Base-by-base conservation (phyloP, 345 rosid genomes). In the Linum usitatissimum region DNA sequence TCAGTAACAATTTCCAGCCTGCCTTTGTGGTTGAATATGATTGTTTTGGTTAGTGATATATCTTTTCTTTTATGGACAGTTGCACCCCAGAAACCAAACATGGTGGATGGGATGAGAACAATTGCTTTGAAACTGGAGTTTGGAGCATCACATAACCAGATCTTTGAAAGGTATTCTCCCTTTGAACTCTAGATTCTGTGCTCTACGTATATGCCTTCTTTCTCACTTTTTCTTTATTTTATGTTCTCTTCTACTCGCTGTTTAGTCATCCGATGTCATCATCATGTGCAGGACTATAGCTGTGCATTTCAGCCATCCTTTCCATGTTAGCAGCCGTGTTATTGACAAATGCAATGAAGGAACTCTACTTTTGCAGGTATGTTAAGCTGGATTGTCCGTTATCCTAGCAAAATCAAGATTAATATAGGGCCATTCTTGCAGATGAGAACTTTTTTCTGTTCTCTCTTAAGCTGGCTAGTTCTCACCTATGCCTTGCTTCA, bases 51-150 rank as follows among this genome's bases (percentile, higher is more conserved):
- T 39, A 48, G n/a, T 69, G 62, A 30, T 60, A 34, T 77, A 30
- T 70, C 38, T 76, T 30, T 60, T 53, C 75, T 13, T 63, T 59
- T 30, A 40, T 74, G 73, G 48, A 60, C 91, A 93, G 97, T 77
- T 36, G 71, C 65, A 55, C 84, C 94, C 21, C 84, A 76, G 72
- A 86, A 69, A 71, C 96, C 78, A 61, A 91, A 81, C 78, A 76
- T 86, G 59, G 84, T 93, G 54, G 99, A 90, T 63, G 96, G 99
- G 64, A 83, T 93, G 96, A 83, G 99, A 82, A 93, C 99, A 53
- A 82, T 93, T 62, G 99, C 99, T 70, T 71, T 93, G 71, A 87
- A 87, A 68, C 99, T 90, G 70, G 90, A 90, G 69, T 93, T 93
- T 78, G 99, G 99, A 68, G 83, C 72, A 64, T 86, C 84, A 57